Evolutionary conservation across 371 early-diverging fungal genomes (phyloP).

Genomic region (Hamiltosporidium tvaerminnensis): DNA sequence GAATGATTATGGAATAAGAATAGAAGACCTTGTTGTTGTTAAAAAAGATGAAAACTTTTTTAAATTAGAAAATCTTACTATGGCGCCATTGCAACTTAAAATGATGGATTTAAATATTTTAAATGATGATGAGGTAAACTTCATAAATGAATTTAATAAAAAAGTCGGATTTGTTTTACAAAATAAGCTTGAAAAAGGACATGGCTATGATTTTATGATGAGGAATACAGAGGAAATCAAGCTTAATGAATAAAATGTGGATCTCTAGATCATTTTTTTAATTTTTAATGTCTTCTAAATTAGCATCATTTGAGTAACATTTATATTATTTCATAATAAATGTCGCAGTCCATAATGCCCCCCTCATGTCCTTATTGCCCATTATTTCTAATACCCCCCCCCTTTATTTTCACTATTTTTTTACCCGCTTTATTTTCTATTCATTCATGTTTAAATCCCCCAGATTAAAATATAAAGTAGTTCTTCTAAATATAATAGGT

Average conservation of each 20-base stretch:
- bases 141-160: slow-evolving; percentile 29
- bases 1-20: slow-evolving; percentile 85
- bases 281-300: too few relatives aligned
- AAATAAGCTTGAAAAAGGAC: not conserved
- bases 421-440: too few relatives aligned
- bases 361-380: too few relatives aligned
- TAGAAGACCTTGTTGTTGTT: slow-evolving; percentile 69
- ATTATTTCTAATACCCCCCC: too few relatives aligned
- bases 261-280: too few relatives aligned
- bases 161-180: not conserved
- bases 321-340: too few relatives aligned
- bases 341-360: too few relatives aligned
- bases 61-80: slow-evolving; percentile 35
- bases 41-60: slow-evolving; percentile 50
- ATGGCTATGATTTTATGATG: slow-evolving; percentile 12
- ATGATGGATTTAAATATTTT: slow-evolving; percentile 36
- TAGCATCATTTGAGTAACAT: too few relatives aligned
- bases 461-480: too few relatives aligned
- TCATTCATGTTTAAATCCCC: too few relatives aligned
- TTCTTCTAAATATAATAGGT: too few relatives aligned
- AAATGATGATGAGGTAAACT: slow-evolving; percentile 29
- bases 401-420: too few relatives aligned
- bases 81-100: slow-evolving; percentile 44
- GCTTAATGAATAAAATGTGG: not conserved
- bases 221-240: slow-evolving; percentile 16